Base-by-base conservation (phyloP, 2,329 filamentous ascomycete genomes). In the Aspergillus neoniger region DNA sequence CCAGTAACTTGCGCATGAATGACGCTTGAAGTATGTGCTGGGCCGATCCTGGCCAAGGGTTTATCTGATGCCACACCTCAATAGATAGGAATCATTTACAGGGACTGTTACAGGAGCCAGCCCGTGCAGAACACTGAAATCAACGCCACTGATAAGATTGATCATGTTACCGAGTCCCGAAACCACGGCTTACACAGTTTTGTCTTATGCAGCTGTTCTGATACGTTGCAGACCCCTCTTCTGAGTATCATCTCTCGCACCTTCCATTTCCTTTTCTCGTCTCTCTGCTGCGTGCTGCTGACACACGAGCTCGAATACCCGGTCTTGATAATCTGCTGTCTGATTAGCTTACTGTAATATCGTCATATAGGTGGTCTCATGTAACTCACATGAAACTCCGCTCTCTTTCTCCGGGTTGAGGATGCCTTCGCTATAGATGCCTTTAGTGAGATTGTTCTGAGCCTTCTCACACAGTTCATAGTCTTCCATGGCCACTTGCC, bases 401-500 rank as follows among this genome's bases (percentile, higher is more conserved):
- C 78, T 83, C 67, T 86, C 83, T 68, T 86, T 85, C 21, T 74
- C 72, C 4, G 83, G 82, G 65, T 86, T 86, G 61, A 86, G 70
- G 9, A 85, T 79, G 0, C 84, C 84, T 63, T 85, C 82, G 2
- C 76, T 75, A 67, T 86, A 86, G 3, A 86, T 77, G 0, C 84
- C 83, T 19, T 76, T 79, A 54, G 82, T 77, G 9, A 86, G 72
- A 63, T 86, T 86, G 36, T 74, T 72, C 67, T 86, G 84, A 1
- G 83, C 82, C 54, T 80, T 82, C 69, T 86, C 83, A 65, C 84
- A 86, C 1, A 86, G 73, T 69, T 85, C 83, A 62, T 79, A 85
- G 59, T 86, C 83, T 62, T 86, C 83, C 60, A 83, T 69, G 0
- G 83, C 83, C 3, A 86, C 84, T 62, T 83, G 82, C 2, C 83